Evolutionary conservation across 73 alveolate genomes (phyloP), one percentile per base, ranked within the genome.

Genomic region (Paramecium sonneborni): DNA sequence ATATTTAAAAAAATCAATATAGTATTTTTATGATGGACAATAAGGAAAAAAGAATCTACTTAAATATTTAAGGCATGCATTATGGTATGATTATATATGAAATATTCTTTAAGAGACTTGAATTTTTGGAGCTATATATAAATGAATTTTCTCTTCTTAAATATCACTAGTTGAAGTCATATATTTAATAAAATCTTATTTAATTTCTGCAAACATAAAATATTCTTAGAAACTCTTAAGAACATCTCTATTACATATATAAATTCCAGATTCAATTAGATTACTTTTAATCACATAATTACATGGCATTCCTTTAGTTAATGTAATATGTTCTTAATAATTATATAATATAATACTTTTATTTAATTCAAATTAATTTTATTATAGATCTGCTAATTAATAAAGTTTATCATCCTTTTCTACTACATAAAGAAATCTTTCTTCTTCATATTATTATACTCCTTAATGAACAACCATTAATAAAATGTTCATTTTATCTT

Each of bases 171-270:
- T 52, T 18, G 52, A 70, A 21, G 76, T 24, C 91, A 88, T 44
- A 11, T 88, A 88, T 72, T 70, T 88, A 26, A 88, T 88, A 43
- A 88, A 88, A 32, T 88, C 94, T 30, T 88, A 85, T 37, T 82
- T 88, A 14, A 88, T 38, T 12, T 76, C 85, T 28, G 70, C 84
- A 20, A 24, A 88, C 57, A 82, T 41, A 35, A 69, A 88, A 24
- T 88, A 23, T 44, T 88, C 94, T 72, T 88, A 46, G 28, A 88
- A 88, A 39, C 85, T 41, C 55, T 88, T 88, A 1, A 88, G 57
- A 3, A 88, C 94, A 70, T 88, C 94, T 34, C 85, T 30, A n/a
- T 88, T 35, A 43, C 94, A 88, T 4, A 88, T 48, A 28, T 88
- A 88, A 2, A 88, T 88, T 43, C 87, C 85, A 35, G 86, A 69